Evolutionary conservation across 2,329 filamentous ascomycete genomes (phyloP), one percentile per base, ranked within the genome.

Genomic region (Cladosporium sp.): DNA sequence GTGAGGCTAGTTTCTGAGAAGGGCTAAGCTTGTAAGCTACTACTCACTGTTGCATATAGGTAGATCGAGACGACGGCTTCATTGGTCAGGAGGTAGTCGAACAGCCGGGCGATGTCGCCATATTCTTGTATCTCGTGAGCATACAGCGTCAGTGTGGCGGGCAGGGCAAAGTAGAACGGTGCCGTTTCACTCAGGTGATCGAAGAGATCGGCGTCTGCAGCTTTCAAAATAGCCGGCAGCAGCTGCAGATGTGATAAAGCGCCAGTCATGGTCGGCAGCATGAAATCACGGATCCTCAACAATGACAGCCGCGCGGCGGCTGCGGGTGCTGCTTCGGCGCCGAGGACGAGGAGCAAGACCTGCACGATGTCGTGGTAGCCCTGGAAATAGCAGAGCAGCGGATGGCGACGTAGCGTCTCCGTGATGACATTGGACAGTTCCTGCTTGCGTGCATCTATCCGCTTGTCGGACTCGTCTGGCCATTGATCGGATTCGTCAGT

Each of bases 301-400:
- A 93, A 84, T 3, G 93, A 97, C 66, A 99, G 87, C n/a, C 91
- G 90, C 38, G 91, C 85, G 36, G 96, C 87, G 18, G 90, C 87
- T 7, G 83, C 78, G 21, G 85, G 82, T 18, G 91, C 89, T 64
- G 83, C 77, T 26, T 83, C 74, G 11, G 87, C 80, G 0, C 90
- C 89, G 4, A 99, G 84, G 12, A 97, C 93, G 15, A 99, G 86
- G 49, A 98, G 86, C 67, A 99, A 85, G 28, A 99, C 95, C 80
- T 99, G 96, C 72, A 92, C 95, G 74, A 99, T 98, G 80, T 99
- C 95, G 79, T 99, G 95, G 78, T 96, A 99, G 76, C 95, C 95
- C 81, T 99, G 95, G 78, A 99, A 99, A 80, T 99, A 99, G 82
- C 89, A 92, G 41, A 99, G 87, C 76, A 90, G 89, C 18, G 93